A percentile compares a stretch with the other conserved stretches of the same genome.
These are phyloP conservation scores for Penicillium pancosmium DNA, from an alignment of 495 filamentous ascomycete species.

Conservation along the genomic window DNA sequence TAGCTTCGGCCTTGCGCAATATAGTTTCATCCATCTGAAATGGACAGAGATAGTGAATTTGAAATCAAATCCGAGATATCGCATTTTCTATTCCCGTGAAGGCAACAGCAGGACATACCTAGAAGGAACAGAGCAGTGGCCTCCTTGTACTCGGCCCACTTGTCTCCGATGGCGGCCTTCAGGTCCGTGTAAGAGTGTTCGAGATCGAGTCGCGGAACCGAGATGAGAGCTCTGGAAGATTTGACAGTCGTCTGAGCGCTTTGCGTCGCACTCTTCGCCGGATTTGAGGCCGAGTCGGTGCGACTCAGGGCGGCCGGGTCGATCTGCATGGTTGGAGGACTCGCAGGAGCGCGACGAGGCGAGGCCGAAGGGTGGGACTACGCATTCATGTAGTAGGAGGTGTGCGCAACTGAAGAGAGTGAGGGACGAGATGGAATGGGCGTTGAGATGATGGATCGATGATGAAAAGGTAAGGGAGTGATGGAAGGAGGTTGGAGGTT, in stretches of 20 bases:
- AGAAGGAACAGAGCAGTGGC: slow-evolving; percentile 76
- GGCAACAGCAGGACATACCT: slow-evolving; percentile 54
- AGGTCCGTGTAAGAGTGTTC: slow-evolving; percentile 87
- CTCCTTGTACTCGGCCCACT: slow-evolving; percentile 90
- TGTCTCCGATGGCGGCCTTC: slow-evolving; percentile 77
- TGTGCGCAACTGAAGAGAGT: neutral
- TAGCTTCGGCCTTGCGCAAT: slow-evolving; percentile 17
- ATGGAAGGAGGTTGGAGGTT: slow-evolving; percentile 31
- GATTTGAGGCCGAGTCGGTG: slow-evolving; percentile 60
- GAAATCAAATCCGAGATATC: neutral
- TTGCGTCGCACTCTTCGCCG: slow-evolving; percentile 62
- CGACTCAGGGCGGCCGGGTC: slow-evolving; percentile 82
- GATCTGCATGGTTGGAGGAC: slow-evolving; percentile 70
- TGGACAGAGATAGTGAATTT: neutral
- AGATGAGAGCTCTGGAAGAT: slow-evolving; percentile 60
- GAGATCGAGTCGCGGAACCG: slow-evolving; percentile 82
- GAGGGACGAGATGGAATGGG: slow-evolving; percentile 12
- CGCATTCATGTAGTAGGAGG: slow-evolving; percentile 45
- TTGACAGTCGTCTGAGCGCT: slow-evolving; percentile 55
- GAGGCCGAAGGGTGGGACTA: slow-evolving; percentile 47
- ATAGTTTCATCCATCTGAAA: neutral
- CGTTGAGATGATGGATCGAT: slow-evolving; percentile 27
- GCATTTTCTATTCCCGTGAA: too few relatives aligned
- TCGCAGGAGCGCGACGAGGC: slow-evolving; percentile 46
- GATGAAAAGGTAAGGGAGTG: slow-evolving; percentile 30